phyloP scores from a whole-genome alignment of 2,329 filamentous ascomycete species.

The Bipolaris victoriae region DNA sequence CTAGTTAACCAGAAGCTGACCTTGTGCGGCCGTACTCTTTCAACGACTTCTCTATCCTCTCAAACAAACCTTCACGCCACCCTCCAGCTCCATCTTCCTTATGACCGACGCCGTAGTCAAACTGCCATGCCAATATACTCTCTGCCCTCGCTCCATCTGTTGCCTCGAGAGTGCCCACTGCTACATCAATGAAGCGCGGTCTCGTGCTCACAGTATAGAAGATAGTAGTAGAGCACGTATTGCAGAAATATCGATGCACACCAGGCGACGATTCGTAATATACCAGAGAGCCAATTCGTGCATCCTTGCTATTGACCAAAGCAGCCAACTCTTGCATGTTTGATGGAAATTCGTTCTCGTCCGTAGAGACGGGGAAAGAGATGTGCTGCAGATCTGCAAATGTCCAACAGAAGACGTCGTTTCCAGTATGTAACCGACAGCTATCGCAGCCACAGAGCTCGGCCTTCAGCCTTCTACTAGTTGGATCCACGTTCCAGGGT shows the following conservation, averaged over 20 bases:
- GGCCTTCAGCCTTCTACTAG: conserved; percentile 50
- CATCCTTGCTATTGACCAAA: conserved; percentile 46
- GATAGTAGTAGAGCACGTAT: conserved; percentile 54
- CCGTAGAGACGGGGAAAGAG: conserved; percentile 27
- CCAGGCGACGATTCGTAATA: conserved; percentile 54
- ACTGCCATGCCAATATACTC: conserved; percentile 52
- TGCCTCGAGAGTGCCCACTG: conserved; percentile 54
- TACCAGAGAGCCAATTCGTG: conserved; percentile 52
- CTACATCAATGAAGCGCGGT: conserved; percentile 53
- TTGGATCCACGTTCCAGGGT: conserved; percentile 54
- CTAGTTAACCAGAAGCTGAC: conserved; percentile 16
- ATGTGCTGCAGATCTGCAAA: conserved; percentile 53
- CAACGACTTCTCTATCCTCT: conserved; percentile 40
- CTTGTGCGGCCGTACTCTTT: conserved; percentile 47
- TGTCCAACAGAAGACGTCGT: conserved; percentile 57
- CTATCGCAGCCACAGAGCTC: conserved; percentile 57
- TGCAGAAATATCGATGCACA: conserved; percentile 59
- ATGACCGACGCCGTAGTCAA: conserved; percentile 36
- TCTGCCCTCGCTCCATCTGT: conserved; percentile 57
- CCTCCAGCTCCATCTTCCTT: conserved; percentile 48
- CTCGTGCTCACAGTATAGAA: conserved; percentile 55
- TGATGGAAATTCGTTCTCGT: conserved; percentile 36
- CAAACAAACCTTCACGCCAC: conserved; percentile 50
- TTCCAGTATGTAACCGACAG: conserved; percentile 53
- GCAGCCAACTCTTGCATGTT: conserved; percentile 43